phyloP scores from a whole-genome alignment of 768 basidiomycete species.

The Boletus rex-veris region DNA sequence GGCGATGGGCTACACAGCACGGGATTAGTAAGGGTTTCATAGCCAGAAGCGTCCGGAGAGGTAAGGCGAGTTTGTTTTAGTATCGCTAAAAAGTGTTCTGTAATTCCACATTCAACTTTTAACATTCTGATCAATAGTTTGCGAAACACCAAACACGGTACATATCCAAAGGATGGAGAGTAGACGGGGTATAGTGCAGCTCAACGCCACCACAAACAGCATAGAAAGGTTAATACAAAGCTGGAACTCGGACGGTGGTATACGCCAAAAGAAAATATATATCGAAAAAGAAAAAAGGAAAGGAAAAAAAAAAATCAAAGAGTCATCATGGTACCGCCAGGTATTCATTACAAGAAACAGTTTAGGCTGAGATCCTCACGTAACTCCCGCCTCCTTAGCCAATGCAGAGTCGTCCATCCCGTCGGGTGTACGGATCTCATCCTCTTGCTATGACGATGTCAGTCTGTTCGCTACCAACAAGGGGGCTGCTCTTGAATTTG shows the following conservation, averaged over 20 bases:
- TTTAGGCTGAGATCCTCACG: background rate
- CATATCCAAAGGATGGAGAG: background rate
- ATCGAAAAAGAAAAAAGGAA: background rate
- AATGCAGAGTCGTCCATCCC: conserved; percentile 29
- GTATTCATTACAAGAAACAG: background rate
- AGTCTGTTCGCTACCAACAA: conserved; percentile 43
- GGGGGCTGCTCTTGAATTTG: conserved; percentile 74
- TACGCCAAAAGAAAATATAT: background rate
- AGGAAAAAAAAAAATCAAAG: background rate
- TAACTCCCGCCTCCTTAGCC: background rate
- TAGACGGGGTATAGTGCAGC: conserved; percentile 12
- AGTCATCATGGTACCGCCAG: background rate
- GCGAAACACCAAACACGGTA: background rate
- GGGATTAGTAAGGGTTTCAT: background rate
- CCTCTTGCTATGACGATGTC: conserved; percentile 44
- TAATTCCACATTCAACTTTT: no score
- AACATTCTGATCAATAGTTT: background rate
- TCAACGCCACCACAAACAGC: conserved; percentile 12
- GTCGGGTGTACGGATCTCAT: conserved; percentile 32
- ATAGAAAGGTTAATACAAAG: background rate
- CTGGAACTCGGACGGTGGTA: background rate
- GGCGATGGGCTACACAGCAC: conserved; percentile 17
- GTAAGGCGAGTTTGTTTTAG: background rate
- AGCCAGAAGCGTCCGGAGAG: no score
- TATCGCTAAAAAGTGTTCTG: background rate